Percentiles rank a stretch among this genome's conserved stretches.
These are phyloP conservation scores for Actinomortierella ambigua DNA, from an alignment of 371 early-diverging fungal species.

Conservation along the genomic window DNA sequence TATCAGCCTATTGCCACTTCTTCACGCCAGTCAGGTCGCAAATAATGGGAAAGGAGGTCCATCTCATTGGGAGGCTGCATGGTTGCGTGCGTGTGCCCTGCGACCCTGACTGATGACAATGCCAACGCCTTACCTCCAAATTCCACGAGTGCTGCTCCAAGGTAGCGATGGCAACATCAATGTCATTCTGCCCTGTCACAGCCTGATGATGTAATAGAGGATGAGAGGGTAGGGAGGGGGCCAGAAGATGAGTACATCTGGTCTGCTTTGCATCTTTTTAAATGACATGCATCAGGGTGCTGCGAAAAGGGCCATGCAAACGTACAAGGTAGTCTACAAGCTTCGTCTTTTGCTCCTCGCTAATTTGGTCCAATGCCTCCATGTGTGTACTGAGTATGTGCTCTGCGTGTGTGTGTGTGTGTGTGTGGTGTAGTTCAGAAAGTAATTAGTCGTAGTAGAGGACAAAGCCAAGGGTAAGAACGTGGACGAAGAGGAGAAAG, in stretches of 20 bases:
- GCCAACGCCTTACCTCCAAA: conserved; percentile 25
- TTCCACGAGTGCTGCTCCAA: conserved; percentile 46
- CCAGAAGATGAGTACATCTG: too few species aligned
- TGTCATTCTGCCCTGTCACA: conserved; percentile 45
- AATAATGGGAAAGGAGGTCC: too few species aligned
- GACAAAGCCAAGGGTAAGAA: too few species aligned
- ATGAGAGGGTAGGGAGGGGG: background rate
- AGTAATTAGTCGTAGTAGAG: too few species aligned
- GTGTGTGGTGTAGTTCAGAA: too few species aligned
- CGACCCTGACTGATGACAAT: too few species aligned
- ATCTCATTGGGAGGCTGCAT: too few species aligned
- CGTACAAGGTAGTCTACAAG: conserved; percentile 44
- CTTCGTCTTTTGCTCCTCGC: conserved; percentile 30
- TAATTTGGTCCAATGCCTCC: conserved; percentile 42
- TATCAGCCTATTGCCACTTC: too few species aligned
- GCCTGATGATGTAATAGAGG: conserved; percentile 10
- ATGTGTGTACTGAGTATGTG: conserved; percentile 11
- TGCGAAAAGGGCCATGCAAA: background rate
- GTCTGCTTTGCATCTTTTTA: background rate
- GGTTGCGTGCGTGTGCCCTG: too few species aligned
- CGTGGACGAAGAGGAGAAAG: too few species aligned
- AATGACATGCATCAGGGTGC: background rate
- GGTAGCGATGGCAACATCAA: conserved; percentile 39
- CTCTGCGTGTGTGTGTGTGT: too few species aligned
- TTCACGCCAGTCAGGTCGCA: too few species aligned